Evolutionary conservation across 2,329 filamentous ascomycete species (phyloP).

Genomic region (Gnomoniopsis sp.): DNA sequence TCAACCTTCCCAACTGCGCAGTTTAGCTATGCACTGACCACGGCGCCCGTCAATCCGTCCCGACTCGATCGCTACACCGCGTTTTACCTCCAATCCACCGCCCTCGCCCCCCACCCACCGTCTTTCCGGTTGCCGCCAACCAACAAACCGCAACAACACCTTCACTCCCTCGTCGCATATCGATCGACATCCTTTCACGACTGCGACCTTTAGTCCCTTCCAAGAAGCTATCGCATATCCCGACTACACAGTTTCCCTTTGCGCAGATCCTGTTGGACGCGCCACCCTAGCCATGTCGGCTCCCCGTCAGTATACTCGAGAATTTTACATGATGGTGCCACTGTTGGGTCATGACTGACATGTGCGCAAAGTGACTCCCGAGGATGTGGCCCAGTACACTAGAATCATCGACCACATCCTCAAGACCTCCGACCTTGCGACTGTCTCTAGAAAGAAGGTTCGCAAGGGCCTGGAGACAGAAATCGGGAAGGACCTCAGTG

Average conservation of each 20-base stretch:
- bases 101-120: background rate
- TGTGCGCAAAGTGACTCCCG: constrained; percentile 41
- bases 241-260: background rate
- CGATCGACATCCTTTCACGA: too few relatives aligned
- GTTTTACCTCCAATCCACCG: background rate
- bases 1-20: background rate
- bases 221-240: background rate
- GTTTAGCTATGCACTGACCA: constrained; percentile 18
- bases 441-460: constrained; percentile 62
- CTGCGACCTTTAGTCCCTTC: background rate
- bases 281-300: constrained; percentile 9
- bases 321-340: background rate
- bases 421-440: constrained; percentile 54
- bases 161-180: too few relatives aligned
- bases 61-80: constrained; percentile 6
- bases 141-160: background rate
- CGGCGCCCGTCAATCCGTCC: constrained; percentile 2
- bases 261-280: background rate
- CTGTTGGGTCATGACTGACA: background rate
- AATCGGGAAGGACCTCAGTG: constrained; percentile 54
- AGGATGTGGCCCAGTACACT: constrained; percentile 52
- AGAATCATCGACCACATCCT: constrained; percentile 59
- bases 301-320: constrained; percentile 1
- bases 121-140: background rate
- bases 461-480: constrained; percentile 53